phyloP scores from a whole-genome alignment of 768 basidiomycete species.

The Boletus sensibilis region DNA sequence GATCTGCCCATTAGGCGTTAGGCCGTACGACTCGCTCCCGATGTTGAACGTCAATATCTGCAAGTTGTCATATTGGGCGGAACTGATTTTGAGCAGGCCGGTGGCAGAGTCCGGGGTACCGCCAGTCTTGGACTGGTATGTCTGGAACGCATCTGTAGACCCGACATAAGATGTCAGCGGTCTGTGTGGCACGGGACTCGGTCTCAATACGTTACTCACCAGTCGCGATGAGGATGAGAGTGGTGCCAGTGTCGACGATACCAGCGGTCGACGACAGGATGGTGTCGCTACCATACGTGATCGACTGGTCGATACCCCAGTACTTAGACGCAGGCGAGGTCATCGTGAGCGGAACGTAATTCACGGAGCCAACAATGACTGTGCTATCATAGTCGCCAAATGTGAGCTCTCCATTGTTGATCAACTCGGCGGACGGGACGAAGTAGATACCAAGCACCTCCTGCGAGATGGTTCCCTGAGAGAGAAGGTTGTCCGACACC shows the following conservation, averaged over 20 bases:
- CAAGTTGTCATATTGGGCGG: slow-evolving; percentile 22
- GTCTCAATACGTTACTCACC: slow-evolving; percentile 2
- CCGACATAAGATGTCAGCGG: neutral
- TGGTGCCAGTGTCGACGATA: slow-evolving; percentile 25
- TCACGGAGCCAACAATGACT: slow-evolving; percentile 9
- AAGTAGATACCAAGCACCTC: slow-evolving; percentile 35
- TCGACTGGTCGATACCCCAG: slow-evolving; percentile 21
- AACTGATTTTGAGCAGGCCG: slow-evolving; percentile 25
- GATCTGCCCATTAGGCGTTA: slow-evolving; percentile 32
- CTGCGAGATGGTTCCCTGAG: slow-evolving; percentile 25
- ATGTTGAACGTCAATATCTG: slow-evolving; percentile 27
- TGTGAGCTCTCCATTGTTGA: slow-evolving; percentile 22
- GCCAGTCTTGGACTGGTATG: slow-evolving; percentile 26
- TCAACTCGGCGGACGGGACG: slow-evolving; percentile 16
- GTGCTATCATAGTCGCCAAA: slow-evolving; percentile 25
- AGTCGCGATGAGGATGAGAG: slow-evolving; percentile 29
- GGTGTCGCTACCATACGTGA: neutral
- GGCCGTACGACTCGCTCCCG: slow-evolving; percentile 5
- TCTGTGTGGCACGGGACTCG: too few relatives aligned
- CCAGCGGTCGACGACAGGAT: slow-evolving; percentile 16
- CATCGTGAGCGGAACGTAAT: slow-evolving; percentile 25
- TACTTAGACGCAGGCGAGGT: slow-evolving; percentile 24
- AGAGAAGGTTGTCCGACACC: slow-evolving; percentile 34
- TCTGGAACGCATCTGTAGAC: slow-evolving; percentile 19
- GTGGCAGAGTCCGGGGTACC: slow-evolving; percentile 22